Base-by-base conservation (phyloP, 176 grass and related monocot genomes). In the bread wheat (Triticum aestivum) region DNA sequence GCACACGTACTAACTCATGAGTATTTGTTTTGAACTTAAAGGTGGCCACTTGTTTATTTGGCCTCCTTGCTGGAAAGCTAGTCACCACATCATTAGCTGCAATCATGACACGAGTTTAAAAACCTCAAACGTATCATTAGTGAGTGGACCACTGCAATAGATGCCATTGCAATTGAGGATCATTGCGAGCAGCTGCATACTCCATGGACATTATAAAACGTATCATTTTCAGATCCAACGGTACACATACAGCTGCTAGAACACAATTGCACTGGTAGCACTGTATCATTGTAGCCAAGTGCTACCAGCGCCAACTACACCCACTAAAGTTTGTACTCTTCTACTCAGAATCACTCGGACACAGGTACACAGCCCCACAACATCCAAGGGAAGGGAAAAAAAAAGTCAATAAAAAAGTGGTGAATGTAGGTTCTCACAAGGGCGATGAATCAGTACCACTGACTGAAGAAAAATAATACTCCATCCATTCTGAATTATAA, bases 61-160 rank as follows among this genome's bases (percentile, higher is more conserved):
- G 37, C 39, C 37, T 75, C 68, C 85, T 69, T 62, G 77, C 85
- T 84, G 85, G 81, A 91, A 91, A 84, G 89, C 33, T 68, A 51
- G 12, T 38, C 54, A 8, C 49, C 44, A 9, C 49, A 87, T 91
- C 81, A 81, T 80, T 84, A 87, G 80, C 59, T 84, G 45, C 44
- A 83, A 90, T 90, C 65, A 79, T 83, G 15, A 0, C 13, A 37
- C 45, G 61, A 81, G 62, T 5, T 62, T 84, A 32, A 20, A 49
- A 76, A 52, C 26, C 26, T 32, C 1, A 63, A 87, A 80, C 18
- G 69, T 76, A 33, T 75, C 9, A 37, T 84, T 69, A 81, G 81
- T 63, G 11, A 91, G 68, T 84, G 85, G 85, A 87, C 89, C 76
- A 75, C 81, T 14, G 7, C 29, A 75, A 75, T 84, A 58, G 34